Evolutionary conservation across 192 early-diverging fungal species (phyloP).

Genomic region (Coemansia sp.): DNA sequence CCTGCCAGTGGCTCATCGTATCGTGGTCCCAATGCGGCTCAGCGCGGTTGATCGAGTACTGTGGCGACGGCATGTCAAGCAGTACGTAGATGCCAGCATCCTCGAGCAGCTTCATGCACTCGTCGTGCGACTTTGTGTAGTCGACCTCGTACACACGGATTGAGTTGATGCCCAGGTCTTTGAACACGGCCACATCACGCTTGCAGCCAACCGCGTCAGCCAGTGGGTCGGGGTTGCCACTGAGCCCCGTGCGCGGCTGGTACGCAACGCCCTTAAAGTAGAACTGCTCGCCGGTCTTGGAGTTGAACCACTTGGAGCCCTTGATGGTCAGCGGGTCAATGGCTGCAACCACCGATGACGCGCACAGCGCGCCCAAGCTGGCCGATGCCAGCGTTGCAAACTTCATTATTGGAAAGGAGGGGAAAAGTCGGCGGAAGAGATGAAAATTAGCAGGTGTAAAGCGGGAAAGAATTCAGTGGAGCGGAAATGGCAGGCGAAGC

Average conservation of each 20-base stretch:
- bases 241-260: conserved; percentile 59
- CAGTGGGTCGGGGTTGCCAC: conserved; percentile 58
- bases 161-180: conserved; percentile 64
- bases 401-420: neutral
- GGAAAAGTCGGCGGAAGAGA: neutral
- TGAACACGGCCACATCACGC: conserved; percentile 64
- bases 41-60: conserved; percentile 62
- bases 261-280: conserved; percentile 75
- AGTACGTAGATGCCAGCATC: conserved; percentile 68
- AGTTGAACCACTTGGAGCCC: conserved; percentile 70
- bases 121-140: conserved; percentile 62
- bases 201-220: conserved; percentile 62
- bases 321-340: conserved; percentile 67
- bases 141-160: conserved; percentile 75
- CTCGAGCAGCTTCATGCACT: conserved; percentile 67
- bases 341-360: conserved; percentile 23
- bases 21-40: conserved; percentile 60
- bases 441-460: neutral
- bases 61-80: conserved; percentile 63
- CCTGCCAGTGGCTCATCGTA: conserved; percentile 57
- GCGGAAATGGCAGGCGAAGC: neutral
- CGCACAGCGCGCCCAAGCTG: conserved; percentile 7
- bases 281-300: conserved; percentile 69
- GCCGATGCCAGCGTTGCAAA: conserved; percentile 6
- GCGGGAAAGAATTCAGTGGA: neutral